phyloP scores from a whole-genome alignment of 2,329 filamentous ascomycete genomes.

The Aschersonia sp. region DNA sequence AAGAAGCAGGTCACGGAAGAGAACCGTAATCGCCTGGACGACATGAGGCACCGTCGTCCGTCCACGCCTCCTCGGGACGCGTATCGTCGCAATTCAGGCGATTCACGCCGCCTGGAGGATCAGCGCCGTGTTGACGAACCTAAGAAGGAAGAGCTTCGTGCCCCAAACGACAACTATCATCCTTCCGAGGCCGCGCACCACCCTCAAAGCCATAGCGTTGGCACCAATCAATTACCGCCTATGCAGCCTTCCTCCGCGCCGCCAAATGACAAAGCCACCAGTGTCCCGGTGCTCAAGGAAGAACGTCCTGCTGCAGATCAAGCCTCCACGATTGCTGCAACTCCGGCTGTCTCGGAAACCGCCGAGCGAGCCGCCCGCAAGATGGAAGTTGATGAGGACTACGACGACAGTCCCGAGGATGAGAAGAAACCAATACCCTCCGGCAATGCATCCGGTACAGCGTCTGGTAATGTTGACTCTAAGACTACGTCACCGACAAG shows the following conservation, averaged over 20 bases:
- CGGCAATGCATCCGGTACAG: slow-evolving; percentile 28
- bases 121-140: slow-evolving; percentile 44
- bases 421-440: slow-evolving; percentile 45
- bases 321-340: slow-evolving; percentile 28
- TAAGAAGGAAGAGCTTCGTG: slow-evolving; percentile 48
- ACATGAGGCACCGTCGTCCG: slow-evolving; percentile 63
- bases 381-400: slow-evolving; percentile 96
- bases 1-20: slow-evolving; percentile 89
- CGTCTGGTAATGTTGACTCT: slow-evolving; percentile 32
- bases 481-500: slow-evolving; percentile 23
- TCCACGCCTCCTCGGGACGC: slow-evolving; percentile 57
- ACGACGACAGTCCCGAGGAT: slow-evolving; percentile 87
- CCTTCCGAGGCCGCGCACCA: slow-evolving; percentile 89
- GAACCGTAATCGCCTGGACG: slow-evolving; percentile 71
- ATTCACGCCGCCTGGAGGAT: slow-evolving; percentile 51
- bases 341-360: slow-evolving; percentile 51
- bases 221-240: slow-evolving; percentile 40
- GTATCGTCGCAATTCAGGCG: slow-evolving; percentile 67
- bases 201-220: slow-evolving; percentile 37
- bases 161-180: slow-evolving; percentile 67
- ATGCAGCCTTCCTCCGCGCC: slow-evolving; percentile 47
- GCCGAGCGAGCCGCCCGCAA: slow-evolving; percentile 64
- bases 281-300: slow-evolving; percentile 32
- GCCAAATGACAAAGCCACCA: slow-evolving; percentile 29
- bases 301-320: slow-evolving; percentile 35